These are phyloP conservation scores for Fusarium sp. DNA, from an alignment of 2,329 filamentous ascomycete species.

Conservation along the genomic window DNA sequence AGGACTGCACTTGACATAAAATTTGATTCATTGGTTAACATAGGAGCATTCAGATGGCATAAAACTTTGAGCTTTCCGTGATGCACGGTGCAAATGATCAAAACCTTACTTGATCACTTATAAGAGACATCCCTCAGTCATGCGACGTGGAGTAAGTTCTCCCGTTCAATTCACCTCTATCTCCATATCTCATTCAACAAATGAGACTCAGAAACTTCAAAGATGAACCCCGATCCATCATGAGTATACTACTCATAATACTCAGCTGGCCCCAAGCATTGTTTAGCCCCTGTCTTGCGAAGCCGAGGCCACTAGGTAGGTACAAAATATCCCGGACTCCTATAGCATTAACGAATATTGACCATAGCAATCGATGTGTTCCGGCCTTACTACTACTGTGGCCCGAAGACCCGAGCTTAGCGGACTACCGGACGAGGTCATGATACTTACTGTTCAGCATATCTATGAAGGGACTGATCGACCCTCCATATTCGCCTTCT, in stretches of 20 bases:
- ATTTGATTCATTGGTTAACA: too few species aligned
- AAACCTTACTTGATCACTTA: not conserved
- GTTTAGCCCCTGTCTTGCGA: not conserved
- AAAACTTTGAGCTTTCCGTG: not conserved
- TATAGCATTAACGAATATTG: not conserved
- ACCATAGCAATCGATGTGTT: not conserved
- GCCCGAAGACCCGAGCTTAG: not conserved
- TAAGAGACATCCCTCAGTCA: not conserved
- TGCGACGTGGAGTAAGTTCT: not conserved
- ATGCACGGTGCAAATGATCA: not conserved
- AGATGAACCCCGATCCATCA: not conserved
- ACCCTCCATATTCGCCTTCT: not conserved
- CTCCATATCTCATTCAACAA: not conserved
- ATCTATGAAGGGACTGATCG: not conserved
- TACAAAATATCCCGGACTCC: not conserved
- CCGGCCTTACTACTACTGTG: not conserved
- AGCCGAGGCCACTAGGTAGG: not conserved
- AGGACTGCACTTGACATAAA: too few species aligned
- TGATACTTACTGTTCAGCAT: not conserved
- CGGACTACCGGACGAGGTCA: not conserved
- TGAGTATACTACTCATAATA: not conserved
- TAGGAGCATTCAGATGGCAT: fast-evolving
- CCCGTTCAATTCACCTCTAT: not conserved
- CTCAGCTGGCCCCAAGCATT: not conserved
- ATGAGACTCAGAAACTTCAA: not conserved